Percentiles rank a stretch among this genome's conserved stretches.
phyloP scores from a whole-genome alignment of 1,139 yeast species.

The Lodderomyces parapsilosis region DNA sequence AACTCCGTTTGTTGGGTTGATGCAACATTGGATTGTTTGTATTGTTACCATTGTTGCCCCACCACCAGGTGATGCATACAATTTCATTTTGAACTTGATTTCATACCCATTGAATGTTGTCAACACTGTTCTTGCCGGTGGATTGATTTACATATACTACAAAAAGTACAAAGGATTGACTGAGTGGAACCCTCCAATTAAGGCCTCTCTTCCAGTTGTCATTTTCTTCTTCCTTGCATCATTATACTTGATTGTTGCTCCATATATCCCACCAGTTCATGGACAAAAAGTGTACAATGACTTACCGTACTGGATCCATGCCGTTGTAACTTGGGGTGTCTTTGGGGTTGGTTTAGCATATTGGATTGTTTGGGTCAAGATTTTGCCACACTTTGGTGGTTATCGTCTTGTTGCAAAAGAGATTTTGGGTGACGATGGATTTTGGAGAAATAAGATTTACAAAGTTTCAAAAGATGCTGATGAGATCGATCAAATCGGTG shows the following conservation, averaged over 20 bases:
- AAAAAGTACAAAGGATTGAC: constrained; percentile 49
- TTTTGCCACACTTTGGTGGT: constrained; percentile 59
- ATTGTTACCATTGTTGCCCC: constrained; percentile 48
- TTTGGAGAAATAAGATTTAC: constrained; percentile 66
- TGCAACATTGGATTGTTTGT: constrained; percentile 58
- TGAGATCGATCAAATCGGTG: constrained; percentile 12
- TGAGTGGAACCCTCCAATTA: constrained; percentile 76
- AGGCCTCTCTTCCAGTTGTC: constrained; percentile 63
- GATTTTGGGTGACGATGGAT: constrained; percentile 68
- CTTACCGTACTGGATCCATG: constrained; percentile 78
- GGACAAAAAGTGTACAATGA: constrained; percentile 66
- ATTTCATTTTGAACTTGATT: constrained; percentile 47
- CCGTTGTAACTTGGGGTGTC: constrained; percentile 81
- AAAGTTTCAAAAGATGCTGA: constrained; percentile 32
- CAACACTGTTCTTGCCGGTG: constrained; percentile 46
- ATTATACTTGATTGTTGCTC: constrained; percentile 71
- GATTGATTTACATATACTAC: constrained; percentile 43
- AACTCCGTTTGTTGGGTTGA: constrained; percentile 54
- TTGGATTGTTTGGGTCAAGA: constrained; percentile 66
- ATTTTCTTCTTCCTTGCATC: constrained; percentile 67
- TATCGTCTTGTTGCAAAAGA: constrained; percentile 60
- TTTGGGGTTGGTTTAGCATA: constrained; percentile 69
- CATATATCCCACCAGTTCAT: constrained; percentile 71
- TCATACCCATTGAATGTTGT: constrained; percentile 52
- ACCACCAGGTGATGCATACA: constrained; percentile 52